Percentiles rank a stretch among this genome's conserved stretches.
These are phyloP conservation scores for Ramaria rubella DNA, from an alignment of 768 basidiomycete genomes.

Conservation along the genomic window DNA sequence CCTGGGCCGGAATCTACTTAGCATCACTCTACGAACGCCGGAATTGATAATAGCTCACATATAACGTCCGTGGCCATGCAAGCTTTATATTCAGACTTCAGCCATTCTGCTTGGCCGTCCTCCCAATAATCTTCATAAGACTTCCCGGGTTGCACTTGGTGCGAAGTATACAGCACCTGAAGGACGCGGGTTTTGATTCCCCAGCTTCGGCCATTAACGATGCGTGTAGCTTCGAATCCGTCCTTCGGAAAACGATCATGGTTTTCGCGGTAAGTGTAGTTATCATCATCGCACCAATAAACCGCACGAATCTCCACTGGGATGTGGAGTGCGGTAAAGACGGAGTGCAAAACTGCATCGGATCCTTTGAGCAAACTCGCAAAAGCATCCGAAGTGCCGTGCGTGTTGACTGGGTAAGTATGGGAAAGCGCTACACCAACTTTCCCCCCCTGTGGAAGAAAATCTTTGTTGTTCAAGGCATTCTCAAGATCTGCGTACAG, in stretches of 20 bases:
- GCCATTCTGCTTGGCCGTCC: too few relatives aligned
- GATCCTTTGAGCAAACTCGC: too few relatives aligned
- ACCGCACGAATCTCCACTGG: not conserved
- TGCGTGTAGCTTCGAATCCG: constrained; percentile 10
- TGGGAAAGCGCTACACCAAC: too few relatives aligned
- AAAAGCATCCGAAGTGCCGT: too few relatives aligned
- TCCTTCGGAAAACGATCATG: constrained; percentile 6
- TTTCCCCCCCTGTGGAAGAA: too few relatives aligned
- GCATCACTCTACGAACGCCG: not conserved
- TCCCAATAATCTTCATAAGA: too few relatives aligned
- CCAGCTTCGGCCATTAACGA: constrained; percentile 5
- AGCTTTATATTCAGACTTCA: not conserved
- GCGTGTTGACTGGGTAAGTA: too few relatives aligned
- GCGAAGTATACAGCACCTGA: not conserved
- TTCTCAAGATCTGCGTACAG: too few relatives aligned
- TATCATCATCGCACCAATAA: not conserved
- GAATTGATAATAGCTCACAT: not conserved
- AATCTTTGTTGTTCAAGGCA: too few relatives aligned
- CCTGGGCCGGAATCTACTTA: not conserved
- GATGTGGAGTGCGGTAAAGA: not conserved
- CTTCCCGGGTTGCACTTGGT: not conserved
- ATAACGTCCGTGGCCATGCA: not conserved
- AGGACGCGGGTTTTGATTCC: not conserved
- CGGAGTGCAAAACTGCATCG: not conserved
- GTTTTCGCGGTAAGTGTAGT: too few relatives aligned